Evolutionary conservation across 177 flowering plant genomes (phyloP).

Genomic region (Vitis hybrid): DNA sequence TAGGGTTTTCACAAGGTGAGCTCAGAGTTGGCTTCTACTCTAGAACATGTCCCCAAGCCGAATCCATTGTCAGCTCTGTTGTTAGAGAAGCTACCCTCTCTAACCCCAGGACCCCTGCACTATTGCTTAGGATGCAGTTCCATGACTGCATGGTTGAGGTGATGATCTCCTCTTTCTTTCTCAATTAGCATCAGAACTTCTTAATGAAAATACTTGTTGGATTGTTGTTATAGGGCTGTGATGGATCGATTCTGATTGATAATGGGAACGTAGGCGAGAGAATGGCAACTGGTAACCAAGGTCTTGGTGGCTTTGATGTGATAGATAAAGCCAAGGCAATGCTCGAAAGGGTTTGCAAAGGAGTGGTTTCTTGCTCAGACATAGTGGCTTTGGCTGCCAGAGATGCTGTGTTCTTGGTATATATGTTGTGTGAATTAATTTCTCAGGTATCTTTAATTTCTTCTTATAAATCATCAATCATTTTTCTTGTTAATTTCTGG

Average conservation of each 20-base stretch:
- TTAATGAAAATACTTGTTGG: neutral
- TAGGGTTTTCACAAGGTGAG: neutral
- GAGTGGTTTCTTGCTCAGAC: conserved; percentile 69
- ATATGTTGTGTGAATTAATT: no score
- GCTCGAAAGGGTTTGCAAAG: conserved; percentile 46
- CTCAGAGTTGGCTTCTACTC: conserved; percentile 40
- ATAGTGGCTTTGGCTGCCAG: conserved; percentile 67
- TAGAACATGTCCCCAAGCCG: conserved; percentile 34
- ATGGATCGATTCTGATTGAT: conserved; percentile 60
- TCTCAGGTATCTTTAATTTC: no score
- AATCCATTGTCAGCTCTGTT: conserved; percentile 27
- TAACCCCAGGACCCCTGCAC: conserved; percentile 21
- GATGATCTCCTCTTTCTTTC: neutral
- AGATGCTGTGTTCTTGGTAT: conserved; percentile 58
- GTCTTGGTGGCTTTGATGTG: conserved; percentile 52
- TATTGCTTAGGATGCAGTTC: conserved; percentile 44
- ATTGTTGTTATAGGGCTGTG: conserved; percentile 50
- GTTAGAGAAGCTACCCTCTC: conserved; percentile 17
- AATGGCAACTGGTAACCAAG: conserved; percentile 49
- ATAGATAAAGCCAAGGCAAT: conserved; percentile 45
- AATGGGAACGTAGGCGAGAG: conserved; percentile 29
- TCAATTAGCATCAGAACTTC: no score
- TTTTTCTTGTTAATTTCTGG: no score
- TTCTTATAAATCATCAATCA: no score
- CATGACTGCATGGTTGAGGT: conserved; percentile 54